Evolutionary conservation across 179 eudicot genomes (phyloP).

Genomic region (Drosera spatulata): DNA sequence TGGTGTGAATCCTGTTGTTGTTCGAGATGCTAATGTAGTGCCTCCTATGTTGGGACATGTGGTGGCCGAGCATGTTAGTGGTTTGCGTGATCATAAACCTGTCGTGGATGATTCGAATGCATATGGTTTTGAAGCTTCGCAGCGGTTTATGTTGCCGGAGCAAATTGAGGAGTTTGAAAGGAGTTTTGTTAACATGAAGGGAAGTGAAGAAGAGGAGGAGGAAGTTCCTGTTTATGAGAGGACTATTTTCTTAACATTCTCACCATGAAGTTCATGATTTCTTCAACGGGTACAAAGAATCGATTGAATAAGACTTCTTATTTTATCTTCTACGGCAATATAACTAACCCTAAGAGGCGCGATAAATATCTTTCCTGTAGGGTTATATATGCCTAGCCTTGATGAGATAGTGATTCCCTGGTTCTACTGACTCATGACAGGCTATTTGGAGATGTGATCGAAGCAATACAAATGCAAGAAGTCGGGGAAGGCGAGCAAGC

Average conservation of each 20-base stretch:
- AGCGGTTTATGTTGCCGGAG: neutral
- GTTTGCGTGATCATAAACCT: no score
- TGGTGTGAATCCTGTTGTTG: neutral
- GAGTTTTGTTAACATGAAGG: neutral
- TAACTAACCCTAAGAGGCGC: neutral
- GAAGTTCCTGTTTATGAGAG: neutral
- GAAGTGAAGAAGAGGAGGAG: neutral
- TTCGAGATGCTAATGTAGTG: no score
- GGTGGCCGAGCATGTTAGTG: no score
- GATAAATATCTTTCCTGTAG: no score
- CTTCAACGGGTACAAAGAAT: neutral
- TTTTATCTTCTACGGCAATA: neutral
- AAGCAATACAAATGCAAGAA: slow-evolving; percentile 9
- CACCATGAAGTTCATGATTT: slow-evolving; percentile 2
- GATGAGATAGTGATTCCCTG: neutral
- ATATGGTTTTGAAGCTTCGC: neutral
- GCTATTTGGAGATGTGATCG: slow-evolving; percentile 2
- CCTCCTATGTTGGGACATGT: no score
- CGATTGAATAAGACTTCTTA: neutral
- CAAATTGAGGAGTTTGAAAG: neutral
- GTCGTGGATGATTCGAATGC: neutral
- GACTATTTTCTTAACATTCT: slow-evolving; percentile 1
- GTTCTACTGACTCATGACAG: neutral
- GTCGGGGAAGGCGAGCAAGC: slow-evolving; percentile 1
- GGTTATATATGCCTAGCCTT: neutral